These are phyloP conservation scores for Epichloe glyceriae DNA, from an alignment of 2,329 filamentous ascomycete genomes.

Conservation along the genomic window DNA sequence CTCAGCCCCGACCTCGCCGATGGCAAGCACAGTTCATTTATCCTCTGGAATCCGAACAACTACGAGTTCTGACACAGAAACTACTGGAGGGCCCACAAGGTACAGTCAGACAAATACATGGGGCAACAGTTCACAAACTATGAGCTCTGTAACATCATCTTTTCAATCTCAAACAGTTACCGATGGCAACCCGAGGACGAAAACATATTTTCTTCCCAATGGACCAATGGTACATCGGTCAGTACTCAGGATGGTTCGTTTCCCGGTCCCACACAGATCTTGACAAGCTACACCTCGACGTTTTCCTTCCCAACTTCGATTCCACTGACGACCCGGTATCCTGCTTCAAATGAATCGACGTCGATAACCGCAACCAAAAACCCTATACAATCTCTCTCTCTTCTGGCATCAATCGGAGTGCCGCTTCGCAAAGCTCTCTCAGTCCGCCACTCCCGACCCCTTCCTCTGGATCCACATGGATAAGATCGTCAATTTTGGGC, in stretches of 20 bases:
- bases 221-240: conserved; percentile 1
- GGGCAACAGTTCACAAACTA: not conserved
- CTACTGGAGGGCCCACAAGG: not conserved
- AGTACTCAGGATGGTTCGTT: not conserved
- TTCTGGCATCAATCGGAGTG: not conserved
- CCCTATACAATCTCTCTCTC: not conserved
- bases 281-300: not conserved
- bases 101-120: not conserved
- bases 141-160: not conserved
- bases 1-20: not conserved
- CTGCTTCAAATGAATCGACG: not conserved
- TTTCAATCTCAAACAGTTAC: not conserved
- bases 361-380: not conserved
- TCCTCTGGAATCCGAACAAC: not conserved
- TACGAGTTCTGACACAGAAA: not conserved
- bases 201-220: conserved; percentile 3
- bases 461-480: not conserved
- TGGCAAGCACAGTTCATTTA: not conserved
- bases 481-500: conserved; percentile 1
- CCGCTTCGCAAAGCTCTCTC: not conserved
- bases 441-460: not conserved
- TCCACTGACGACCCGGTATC: not conserved
- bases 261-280: not conserved
- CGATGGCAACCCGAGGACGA: conserved; percentile 3
- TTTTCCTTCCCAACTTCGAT: conserved; percentile 1